Evolutionary conservation across 306 rosid species (phyloP).

Genomic region (Begonia fuchsioides): DNA sequence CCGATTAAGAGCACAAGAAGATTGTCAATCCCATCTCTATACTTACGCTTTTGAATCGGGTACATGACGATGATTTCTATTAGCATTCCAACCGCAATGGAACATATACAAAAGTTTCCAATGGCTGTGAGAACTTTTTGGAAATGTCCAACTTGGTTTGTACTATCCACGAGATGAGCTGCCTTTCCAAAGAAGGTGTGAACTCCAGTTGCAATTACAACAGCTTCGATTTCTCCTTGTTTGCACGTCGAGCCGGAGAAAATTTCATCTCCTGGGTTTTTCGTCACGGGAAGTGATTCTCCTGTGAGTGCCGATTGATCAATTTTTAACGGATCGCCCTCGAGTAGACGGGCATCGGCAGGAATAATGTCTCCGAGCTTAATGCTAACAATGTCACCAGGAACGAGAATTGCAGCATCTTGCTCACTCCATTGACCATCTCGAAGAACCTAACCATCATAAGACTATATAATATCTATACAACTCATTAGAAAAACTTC

Average conservation of each 20-base stretch:
- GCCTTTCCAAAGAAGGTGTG: constrained; percentile 91
- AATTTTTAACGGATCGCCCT: constrained; percentile 75
- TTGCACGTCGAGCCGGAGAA: constrained; percentile 94
- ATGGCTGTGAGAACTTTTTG: constrained; percentile 81
- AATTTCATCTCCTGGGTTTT: constrained; percentile 51
- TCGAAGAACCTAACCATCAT: constrained; percentile 42
- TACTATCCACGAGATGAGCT: constrained; percentile 80
- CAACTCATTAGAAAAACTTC: too few relatives aligned
- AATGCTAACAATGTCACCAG: constrained; percentile 80
- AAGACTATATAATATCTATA: too few relatives aligned
- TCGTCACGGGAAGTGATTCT: constrained; percentile 73
- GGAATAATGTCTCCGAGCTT: constrained; percentile 85
- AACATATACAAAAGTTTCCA: constrained; percentile 85
- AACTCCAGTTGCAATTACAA: constrained; percentile 88
- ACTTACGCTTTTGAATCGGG: constrained; percentile 52
- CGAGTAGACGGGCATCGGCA: constrained; percentile 76
- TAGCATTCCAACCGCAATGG: constrained; percentile 65
- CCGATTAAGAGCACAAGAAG: constrained; percentile 76
- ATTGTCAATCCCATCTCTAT: constrained; percentile 84
- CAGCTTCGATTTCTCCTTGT: constrained; percentile 82
- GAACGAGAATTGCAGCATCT: constrained; percentile 70
- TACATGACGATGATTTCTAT: constrained; percentile 70
- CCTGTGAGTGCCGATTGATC: constrained; percentile 88
- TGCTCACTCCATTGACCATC: constrained; percentile 69
- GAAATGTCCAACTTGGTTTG: constrained; percentile 93